phyloP scores from a whole-genome alignment of 768 basidiomycete genomes.

The Sarcodon sp. region DNA sequence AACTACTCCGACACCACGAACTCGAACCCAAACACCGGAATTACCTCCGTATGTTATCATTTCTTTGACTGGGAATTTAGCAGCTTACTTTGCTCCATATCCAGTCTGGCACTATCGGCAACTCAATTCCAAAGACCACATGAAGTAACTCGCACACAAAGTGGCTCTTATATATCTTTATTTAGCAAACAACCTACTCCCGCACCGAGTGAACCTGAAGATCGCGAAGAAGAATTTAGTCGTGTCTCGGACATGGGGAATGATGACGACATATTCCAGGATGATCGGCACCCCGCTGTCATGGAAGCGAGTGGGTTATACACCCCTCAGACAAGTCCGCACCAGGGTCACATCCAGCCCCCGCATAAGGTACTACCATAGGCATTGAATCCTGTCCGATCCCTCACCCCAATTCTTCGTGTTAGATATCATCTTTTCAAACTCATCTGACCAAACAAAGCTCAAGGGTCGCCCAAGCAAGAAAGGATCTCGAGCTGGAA shows the following conservation, averaged over 20 bases:
- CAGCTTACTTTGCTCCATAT: constrained; percentile 1
- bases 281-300: too few relatives aligned
- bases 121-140: constrained; percentile 1
- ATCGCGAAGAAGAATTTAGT: constrained; percentile 5
- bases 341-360: too few relatives aligned
- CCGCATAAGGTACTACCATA: too few relatives aligned
- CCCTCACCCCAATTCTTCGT: too few relatives aligned
- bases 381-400: too few relatives aligned
- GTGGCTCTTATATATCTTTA: constrained; percentile 33
- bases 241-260: constrained; percentile 9
- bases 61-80: too few relatives aligned
- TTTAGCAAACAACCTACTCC: constrained; percentile 39
- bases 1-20: neutral
- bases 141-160: constrained; percentile 25
- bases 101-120: neutral
- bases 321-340: too few relatives aligned
- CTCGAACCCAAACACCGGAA: constrained; percentile 1
- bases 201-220: constrained; percentile 25
- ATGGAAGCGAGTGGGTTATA: too few relatives aligned
- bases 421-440: neutral
- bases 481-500: constrained; percentile 5
- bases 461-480: constrained; percentile 12
- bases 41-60: too few relatives aligned
- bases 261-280: constrained; percentile 1
- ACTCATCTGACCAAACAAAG: constrained; percentile 13